A percentile compares a stretch with the other conserved stretches of the same genome.
phyloP scores from a whole-genome alignment of 805 yeast species.

The Priceomyces haplophilus region DNA sequence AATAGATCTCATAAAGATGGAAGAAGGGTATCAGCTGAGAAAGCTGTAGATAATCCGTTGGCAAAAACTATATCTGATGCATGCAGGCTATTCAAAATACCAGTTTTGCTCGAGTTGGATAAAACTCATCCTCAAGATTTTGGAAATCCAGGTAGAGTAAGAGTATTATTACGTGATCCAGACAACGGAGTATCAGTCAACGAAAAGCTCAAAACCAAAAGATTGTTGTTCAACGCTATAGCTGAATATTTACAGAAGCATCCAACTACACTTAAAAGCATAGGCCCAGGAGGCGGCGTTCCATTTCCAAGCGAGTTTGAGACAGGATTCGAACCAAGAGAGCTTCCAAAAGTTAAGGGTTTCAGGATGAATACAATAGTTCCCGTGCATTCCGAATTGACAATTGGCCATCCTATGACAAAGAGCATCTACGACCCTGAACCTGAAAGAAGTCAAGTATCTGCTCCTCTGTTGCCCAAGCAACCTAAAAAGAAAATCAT shows the following conservation, averaged over 20 bases:
- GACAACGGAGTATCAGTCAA: constrained; percentile 42
- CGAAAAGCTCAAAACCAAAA: constrained; percentile 44
- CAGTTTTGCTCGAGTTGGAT: constrained; percentile 65
- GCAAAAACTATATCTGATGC: constrained; percentile 84
- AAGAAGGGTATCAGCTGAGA: constrained; percentile 66
- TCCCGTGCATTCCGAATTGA: constrained; percentile 79
- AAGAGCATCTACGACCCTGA: constrained; percentile 60
- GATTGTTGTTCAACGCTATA: constrained; percentile 60
- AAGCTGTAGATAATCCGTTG: constrained; percentile 82
- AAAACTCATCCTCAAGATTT: constrained; percentile 95
- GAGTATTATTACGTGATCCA: constrained; percentile 58
- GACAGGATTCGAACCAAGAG: constrained; percentile 50
- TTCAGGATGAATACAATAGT: constrained; percentile 82
- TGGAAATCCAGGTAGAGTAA: constrained; percentile 96
- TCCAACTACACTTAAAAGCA: constrained; percentile 66
- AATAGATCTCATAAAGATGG: constrained; percentile 76
- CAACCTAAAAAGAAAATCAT: constrained; percentile 55
- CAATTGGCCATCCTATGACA: constrained; percentile 82
- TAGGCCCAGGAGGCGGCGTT: constrained; percentile 48
- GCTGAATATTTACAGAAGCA: constrained; percentile 59
- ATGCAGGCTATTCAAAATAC: constrained; percentile 37
- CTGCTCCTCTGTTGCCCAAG: constrained; percentile 39
- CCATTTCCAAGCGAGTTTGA: constrained; percentile 64
- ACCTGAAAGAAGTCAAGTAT: constrained; percentile 31
- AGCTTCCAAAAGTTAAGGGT: constrained; percentile 78